Evolutionary conservation across 208 protist genomes (phyloP).

Genomic region (Jaenimonas drosophilae): DNA sequence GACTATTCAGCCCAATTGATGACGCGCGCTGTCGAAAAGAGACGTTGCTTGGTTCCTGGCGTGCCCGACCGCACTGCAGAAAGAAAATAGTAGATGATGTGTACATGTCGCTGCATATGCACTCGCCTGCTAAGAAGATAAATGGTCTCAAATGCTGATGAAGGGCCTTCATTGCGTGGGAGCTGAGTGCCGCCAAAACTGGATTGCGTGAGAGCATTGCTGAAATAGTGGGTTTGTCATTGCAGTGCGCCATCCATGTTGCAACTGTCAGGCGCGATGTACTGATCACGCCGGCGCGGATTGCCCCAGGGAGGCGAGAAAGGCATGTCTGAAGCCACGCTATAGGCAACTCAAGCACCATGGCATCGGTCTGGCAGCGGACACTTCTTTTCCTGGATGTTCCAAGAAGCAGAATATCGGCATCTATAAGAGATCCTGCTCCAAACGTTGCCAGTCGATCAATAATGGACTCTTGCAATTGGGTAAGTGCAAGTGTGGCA

Average conservation of each 20-base stretch:
- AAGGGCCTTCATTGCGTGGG: too few relatives aligned
- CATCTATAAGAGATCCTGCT: constrained; percentile 37
- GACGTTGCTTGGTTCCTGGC: neutral
- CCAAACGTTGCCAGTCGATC: constrained; percentile 30
- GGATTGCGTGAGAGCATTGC: too few relatives aligned
- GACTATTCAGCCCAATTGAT: constrained; percentile 34
- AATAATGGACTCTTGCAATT: constrained; percentile 14
- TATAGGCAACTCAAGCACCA: constrained; percentile 33
- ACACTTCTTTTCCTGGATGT: constrained; percentile 24
- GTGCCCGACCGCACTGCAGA: constrained; percentile 31
- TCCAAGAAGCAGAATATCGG: constrained; percentile 46
- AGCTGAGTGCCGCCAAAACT: too few relatives aligned
- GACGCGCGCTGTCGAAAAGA: constrained; percentile 4
- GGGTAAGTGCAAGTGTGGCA: constrained; percentile 2
- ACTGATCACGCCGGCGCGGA: too few relatives aligned
- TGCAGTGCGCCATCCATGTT: too few relatives aligned
- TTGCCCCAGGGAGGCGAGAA: too few relatives aligned
- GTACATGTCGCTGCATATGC: constrained; percentile 51
- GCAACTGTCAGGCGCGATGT: too few relatives aligned
- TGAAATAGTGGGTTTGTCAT: too few relatives aligned
- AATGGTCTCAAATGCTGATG: too few relatives aligned
- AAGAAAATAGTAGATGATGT: constrained; percentile 45
- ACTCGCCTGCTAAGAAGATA: constrained; percentile 29
- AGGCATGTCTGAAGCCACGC: constrained; percentile 6
- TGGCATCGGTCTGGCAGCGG: constrained; percentile 31